Base-by-base conservation (phyloP, 768 basidiomycete genomes). In the Auricularia cornea region DNA sequence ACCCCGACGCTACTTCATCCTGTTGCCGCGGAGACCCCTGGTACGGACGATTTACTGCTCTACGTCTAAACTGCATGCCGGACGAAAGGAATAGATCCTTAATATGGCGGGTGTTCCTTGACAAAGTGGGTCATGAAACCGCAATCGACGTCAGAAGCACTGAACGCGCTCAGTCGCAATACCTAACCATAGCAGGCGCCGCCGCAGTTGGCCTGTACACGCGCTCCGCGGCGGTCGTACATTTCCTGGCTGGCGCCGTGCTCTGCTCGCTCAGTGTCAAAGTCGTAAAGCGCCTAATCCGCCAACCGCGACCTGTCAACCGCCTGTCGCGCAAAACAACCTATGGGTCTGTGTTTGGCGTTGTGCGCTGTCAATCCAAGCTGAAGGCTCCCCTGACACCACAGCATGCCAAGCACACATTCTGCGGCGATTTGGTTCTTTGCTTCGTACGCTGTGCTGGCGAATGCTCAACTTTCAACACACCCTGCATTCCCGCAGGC, bases 341-440 rank as follows among this genome's bases (percentile, higher is more conserved):
- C 3, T 92, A 88, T 70, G 90, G 90, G 90, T 91, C 69, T 59
- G 83, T 70, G 30, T 12, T 6, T 11, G 26, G 48, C 59, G 59
- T 59, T 54, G 57, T 38, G 12, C 16, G 30, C 59, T 35, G 10
- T 56, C 23, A 12, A 33, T 6, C 12, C 52, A 23, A 52, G 5
- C 33, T 41, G 41, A 18, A 18, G 11, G 32, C 12, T 28, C 23
- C 52, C n/a, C n/a, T n/a, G 6, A 30, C 6, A 28, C 16, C 63
- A 59, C 70, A 91, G 90, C 14, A 92, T 92, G 90, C 90, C 90
- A 4, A 89, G 87, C 66, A 92, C 90, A 4, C 90, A 92, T 72
- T 86, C 90, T 12, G 85, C 88, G 11, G 76, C 79, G 4, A 88
- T 89, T 67, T 78, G 80, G 2, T 91, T 80, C 74, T 87, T 82